Base-by-base conservation (phyloP, 257 asterid genomes). In the Capsicum pubescens region DNA sequence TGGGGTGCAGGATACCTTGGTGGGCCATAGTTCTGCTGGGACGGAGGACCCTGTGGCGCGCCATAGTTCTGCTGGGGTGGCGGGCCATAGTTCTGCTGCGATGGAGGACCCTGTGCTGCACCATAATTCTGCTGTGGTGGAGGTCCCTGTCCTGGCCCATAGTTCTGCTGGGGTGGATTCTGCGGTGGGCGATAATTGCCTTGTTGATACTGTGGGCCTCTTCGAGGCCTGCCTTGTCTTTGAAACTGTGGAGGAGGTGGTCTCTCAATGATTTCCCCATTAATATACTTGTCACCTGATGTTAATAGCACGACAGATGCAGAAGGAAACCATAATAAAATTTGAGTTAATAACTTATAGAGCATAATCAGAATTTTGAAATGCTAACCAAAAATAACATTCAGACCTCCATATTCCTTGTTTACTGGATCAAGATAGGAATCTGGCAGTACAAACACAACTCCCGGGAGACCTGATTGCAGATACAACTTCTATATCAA, bases 391-490 rank as follows among this genome's bases (percentile, higher is more conserved):
- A 39, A 66, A 8, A 61, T 67, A 81, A 79, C 57, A 55, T 54
- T 71, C 90, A 79, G 77, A 95, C 99, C 99, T 97, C 99, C 99
- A 84, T 97, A 97, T 81, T 93, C 97, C 91, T 97, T 93, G 67
- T 92, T 93, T 26, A 86, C 90, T 44, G 98, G 97, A 90, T 97
- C 98, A 48, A 95, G 93, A 84, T 97, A 97, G 10, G 99, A 97
- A 89, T 97, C 99, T 32, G 99, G 99, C 84, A 97, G 84, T 35
- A 97, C 93, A 87, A 95, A 95, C 12, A 94, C 94, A 81, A 97
- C 99, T 79, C 92, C 95, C 2, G 93, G 95, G 26, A 92, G 80
- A 79, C 86, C 99, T 97, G 89, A 83, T 58, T 19, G 79, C 67
- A 79, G 67, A 61, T 83, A 89, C 76, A 60, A 11, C 10, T 48